These are phyloP conservation scores for Debaryomycetaceae sp. DNA, from an alignment of 1,139 yeast species.

Conservation along the genomic window DNA sequence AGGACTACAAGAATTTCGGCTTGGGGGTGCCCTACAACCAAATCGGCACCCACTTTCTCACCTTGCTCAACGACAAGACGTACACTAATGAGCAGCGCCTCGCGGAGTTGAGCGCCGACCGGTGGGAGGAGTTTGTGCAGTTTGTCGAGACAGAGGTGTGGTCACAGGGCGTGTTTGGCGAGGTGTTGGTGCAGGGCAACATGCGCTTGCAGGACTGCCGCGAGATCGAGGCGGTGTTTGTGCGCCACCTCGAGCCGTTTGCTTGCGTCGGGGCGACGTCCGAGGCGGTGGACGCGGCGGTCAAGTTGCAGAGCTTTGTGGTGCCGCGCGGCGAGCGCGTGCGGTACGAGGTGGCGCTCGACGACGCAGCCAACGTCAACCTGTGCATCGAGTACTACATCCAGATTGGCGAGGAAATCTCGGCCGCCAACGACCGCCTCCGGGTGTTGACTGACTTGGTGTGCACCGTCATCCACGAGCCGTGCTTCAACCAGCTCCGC, in stretches of 20 bases:
- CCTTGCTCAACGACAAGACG: conserved; percentile 64
- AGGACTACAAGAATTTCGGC: conserved; percentile 67
- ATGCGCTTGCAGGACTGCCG: conserved; percentile 52
- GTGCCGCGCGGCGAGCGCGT: conserved; percentile 40
- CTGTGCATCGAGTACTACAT: conserved; percentile 78
- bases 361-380: conserved; percentile 71
- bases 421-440: conserved; percentile 15
- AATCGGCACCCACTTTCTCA: conserved; percentile 57
- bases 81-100: conserved; percentile 64
- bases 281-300: conserved; percentile 22
- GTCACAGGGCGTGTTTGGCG: conserved; percentile 53
- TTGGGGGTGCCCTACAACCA: conserved; percentile 74
- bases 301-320: conserved; percentile 28
- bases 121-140: conserved; percentile 42
- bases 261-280: conserved; percentile 39
- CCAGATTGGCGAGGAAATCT: conserved; percentile 51
- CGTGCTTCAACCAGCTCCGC: conserved; percentile 82
- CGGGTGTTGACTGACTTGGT: conserved; percentile 59
- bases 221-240: conserved; percentile 19
- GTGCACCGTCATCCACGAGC: conserved; percentile 73
- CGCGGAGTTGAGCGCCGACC: conserved; percentile 40
- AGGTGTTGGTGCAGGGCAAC: conserved; percentile 79
- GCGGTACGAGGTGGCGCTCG: conserved; percentile 49
- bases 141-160: no score
- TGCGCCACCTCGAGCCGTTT: conserved; percentile 16